phyloP scores from a whole-genome alignment of 176 grass and related monocot genomes.

The Ensete ventricosum region DNA sequence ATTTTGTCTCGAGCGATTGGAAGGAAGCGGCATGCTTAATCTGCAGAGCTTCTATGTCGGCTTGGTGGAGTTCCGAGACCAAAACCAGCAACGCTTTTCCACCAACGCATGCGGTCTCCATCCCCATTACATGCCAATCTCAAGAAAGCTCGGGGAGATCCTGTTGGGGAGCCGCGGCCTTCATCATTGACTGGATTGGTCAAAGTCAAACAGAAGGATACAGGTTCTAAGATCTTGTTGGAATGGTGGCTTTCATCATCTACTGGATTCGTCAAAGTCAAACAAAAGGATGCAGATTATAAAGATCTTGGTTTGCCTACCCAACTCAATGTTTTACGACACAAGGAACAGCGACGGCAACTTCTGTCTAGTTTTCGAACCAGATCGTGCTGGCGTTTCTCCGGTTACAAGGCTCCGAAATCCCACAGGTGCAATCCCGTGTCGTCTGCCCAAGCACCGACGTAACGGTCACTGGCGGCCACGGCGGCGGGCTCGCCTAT shows the following conservation, averaged over 20 bases:
- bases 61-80: not conserved
- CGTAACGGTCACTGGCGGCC: slow-evolving; percentile 20
- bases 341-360: too few species aligned
- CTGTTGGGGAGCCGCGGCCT: too few species aligned
- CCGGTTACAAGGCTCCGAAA: slow-evolving; percentile 16
- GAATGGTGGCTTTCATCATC: too few species aligned
- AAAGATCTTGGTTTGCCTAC: too few species aligned
- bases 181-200: too few species aligned
- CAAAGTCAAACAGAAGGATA: too few species aligned
- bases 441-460: slow-evolving; percentile 20
- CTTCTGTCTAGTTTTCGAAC: too few species aligned
- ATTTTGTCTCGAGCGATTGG: not conserved
- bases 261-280: too few species aligned
- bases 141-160: not conserved
- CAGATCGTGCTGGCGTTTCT: too few species aligned
- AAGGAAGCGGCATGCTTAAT: not conserved
- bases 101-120: not conserved
- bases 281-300: too few species aligned
- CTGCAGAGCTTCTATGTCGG: not conserved
- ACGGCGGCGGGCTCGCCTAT: slow-evolving; percentile 2
- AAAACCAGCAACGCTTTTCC: not conserved
- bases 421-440: slow-evolving; percentile 37
- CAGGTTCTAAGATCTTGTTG: too few species aligned
- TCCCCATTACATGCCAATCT: not conserved
- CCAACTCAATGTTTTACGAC: too few species aligned